Base-by-base conservation (phyloP, 306 rosid genomes). In the Betula pendula region DNA sequence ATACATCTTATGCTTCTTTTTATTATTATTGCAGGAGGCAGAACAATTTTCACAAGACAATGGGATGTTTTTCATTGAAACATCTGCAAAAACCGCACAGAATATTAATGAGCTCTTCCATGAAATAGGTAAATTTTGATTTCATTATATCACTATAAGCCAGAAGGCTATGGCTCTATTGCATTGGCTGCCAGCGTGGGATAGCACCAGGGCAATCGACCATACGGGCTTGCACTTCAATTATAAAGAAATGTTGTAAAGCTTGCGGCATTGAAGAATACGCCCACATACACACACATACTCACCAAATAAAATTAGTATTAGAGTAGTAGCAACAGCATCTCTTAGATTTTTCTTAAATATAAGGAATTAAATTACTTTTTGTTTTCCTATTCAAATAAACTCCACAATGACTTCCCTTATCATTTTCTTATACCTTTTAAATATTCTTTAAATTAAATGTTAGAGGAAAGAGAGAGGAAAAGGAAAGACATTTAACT, bases 61-160 rank as follows among this genome's bases (percentile, higher is more conserved):
- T 75, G 98, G 93, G 67, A 89, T 91, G 94, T 88, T 93, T 77
- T 91, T 79, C 87, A 84, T 87, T 75, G 97, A 91, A 87, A 87
- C 98, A n/a, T 93, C 97, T 49, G 98, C 98, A 25, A 88, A 85
- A 86, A 91, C 92, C 67, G 86, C 95, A 25, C 90, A 81, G 56
- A 93, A 93, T 78, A 72, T 89, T 73, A 89, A 89, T 66, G 98
- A 93, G 44, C 93, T 91, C 67, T 93, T 93, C 88, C 85, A 76
- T 68, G 98, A 93, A 81, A 91, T 89, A 81, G 98, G 98, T 93
- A 83, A 35, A 38, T 60, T 71, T 71, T 63, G 19, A 8, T 24
- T 59, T 20, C 44, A 8, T 51, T 24, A 45, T 45, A 20, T 4
- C 44, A 27, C 50, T 55, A n/a, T n/a, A n/a, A n/a, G n/a, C n/a